A percentile compares a stretch with the other conserved stretches of the same genome.
These are phyloP conservation scores for Halenospora varia DNA, from an alignment of 495 filamentous ascomycete genomes.

Conservation along the genomic window DNA sequence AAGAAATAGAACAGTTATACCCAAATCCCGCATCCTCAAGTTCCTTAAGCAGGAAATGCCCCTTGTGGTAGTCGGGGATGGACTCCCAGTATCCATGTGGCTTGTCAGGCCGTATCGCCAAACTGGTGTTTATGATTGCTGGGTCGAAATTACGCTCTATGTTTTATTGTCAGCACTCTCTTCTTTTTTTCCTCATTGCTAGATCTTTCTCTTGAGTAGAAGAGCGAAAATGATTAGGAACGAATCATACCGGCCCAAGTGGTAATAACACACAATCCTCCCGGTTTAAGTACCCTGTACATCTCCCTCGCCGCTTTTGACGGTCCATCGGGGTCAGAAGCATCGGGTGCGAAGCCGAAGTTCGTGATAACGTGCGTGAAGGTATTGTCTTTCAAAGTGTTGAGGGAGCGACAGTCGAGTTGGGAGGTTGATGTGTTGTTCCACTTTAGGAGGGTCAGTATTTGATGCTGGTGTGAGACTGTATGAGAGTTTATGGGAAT, in stretches of 20 bases:
- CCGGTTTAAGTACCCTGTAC: constrained; percentile 6
- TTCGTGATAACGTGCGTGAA: constrained; percentile 58
- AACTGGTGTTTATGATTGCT: constrained; percentile 1
- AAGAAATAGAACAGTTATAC: constrained; percentile 2
- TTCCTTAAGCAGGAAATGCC: constrained; percentile 1
- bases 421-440: constrained; percentile 5
- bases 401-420: constrained; percentile 9
- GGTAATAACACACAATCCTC: constrained; percentile 15
- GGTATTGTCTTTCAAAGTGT: constrained; percentile 60
- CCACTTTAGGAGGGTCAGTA: too few relatives aligned
- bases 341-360: constrained; percentile 1
- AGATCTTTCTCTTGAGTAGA: too few relatives aligned
- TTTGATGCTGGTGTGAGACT: too few relatives aligned
- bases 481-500: too few relatives aligned
- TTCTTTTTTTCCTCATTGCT: too few relatives aligned
- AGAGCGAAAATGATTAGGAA: too few relatives aligned
- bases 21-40: constrained; percentile 18
- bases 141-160: constrained; percentile 10
- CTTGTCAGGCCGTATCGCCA: constrained; percentile 3
- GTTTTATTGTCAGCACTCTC: not conserved
- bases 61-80: not conserved
- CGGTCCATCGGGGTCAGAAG: not conserved
- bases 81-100: constrained; percentile 2
- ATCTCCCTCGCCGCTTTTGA: constrained; percentile 10
- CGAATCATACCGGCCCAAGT: constrained; percentile 17